Percentiles rank a stretch among this genome's conserved stretches.
phyloP scores from a whole-genome alignment of 202 grass and related monocot genomes.

The Carex arenaria region DNA sequence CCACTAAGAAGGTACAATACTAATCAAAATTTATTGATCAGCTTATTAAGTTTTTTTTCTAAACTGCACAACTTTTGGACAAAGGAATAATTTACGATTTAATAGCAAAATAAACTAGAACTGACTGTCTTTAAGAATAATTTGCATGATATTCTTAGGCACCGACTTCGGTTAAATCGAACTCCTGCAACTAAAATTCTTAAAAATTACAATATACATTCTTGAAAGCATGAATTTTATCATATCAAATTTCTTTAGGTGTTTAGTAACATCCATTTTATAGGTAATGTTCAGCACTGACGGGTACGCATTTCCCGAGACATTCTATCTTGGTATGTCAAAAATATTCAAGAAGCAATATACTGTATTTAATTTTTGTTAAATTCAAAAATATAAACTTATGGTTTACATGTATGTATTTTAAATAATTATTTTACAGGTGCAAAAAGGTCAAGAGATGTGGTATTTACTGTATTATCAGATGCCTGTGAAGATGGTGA shows the following conservation, averaged over 20 bases:
- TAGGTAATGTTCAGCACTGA: constrained; percentile 98
- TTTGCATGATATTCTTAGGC: neutral
- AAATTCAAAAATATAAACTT: constrained; percentile 11
- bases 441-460: constrained; percentile 72
- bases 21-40: neutral
- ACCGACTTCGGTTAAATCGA: neutral
- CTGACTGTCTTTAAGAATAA: neutral
- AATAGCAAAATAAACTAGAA: neutral
- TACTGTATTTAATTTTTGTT: constrained; percentile 6
- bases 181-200: neutral
- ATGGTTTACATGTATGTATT: neutral
- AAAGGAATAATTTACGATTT: neutral
- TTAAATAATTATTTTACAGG: constrained; percentile 44
- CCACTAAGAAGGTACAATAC: constrained; percentile 68
- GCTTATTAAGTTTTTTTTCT: neutral
- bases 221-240: neutral
- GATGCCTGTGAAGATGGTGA: constrained; percentile 83
- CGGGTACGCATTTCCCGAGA: constrained; percentile 98
- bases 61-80: neutral
- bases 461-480: constrained; percentile 63
- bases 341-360: constrained; percentile 13
- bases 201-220: neutral
- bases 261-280: constrained; percentile 32
- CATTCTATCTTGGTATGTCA: constrained; percentile 79
- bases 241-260: constrained; percentile 14